Base-by-base conservation (phyloP, 1,284 basidiomycete species). In the Sanghuangporus sanghuang region DNA sequence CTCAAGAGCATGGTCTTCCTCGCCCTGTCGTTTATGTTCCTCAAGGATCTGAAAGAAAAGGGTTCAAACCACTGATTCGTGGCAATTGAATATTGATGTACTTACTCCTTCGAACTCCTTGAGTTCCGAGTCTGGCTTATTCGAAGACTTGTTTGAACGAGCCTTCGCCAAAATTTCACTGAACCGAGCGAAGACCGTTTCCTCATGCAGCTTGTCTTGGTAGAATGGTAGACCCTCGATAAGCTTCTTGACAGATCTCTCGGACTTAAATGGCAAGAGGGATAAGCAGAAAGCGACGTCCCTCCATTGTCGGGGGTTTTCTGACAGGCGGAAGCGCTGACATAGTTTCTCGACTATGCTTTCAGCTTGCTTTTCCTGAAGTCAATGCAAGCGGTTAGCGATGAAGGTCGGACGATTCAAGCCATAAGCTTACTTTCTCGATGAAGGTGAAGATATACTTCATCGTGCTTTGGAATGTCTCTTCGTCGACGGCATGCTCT, bases 211-310 rank as follows among this genome's bases (percentile, higher is more conserved):
- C 77, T 99, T 99, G 79, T 99, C 96, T 66, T 95, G 90, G 72
- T 99, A 98, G 76, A 87, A 90, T 54, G 88, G 90, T 54, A 97
- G 74, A 0, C 93, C 94, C 67, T 98, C 96, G 70, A 96, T 93
- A 66, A 99, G 85, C 75, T 96, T 98, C 85, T 97, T 98, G 72
- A 98, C 85, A 0, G 94, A 95, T 18, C 93, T 85, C 69, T 99
- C 96, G 1, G 93, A 96, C 75, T 98, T 98, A 89, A 94, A 99
- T 0, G 95, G 96, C 35, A 99, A 80, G 2, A 98, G 77, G 0
- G 95, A 95, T 2, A 99, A 79, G 74, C 97, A 99, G 77, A 90
- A 98, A 0, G 96, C 93, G 67, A 99, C 96, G 71, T 99, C 96
- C 40, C 94, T 86, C 96, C 97, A 99, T 74, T 98, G 96, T 27